These are phyloP conservation scores for Podaxis sp. DNA, from an alignment of 768 basidiomycete species.

Conservation along the genomic window DNA sequence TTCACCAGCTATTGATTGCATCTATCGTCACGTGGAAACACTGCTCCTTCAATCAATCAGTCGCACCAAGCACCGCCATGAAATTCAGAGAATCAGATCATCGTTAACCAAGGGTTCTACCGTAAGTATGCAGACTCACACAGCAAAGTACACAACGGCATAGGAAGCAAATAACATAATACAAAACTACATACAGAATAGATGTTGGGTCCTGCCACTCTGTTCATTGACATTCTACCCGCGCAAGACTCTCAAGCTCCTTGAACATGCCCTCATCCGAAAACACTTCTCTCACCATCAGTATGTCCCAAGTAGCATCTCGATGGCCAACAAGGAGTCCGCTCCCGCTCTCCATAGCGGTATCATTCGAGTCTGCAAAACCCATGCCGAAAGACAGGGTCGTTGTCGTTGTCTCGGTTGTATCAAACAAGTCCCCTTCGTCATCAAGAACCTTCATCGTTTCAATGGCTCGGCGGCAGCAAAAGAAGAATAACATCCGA, in stretches of 20 bases:
- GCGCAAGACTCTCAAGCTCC: constrained; percentile 76
- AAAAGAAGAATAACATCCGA: constrained; percentile 51
- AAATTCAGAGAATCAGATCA: not conserved
- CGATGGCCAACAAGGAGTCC: constrained; percentile 73
- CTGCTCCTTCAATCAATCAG: not conserved
- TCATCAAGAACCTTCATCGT: constrained; percentile 79
- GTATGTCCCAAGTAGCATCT: constrained; percentile 67
- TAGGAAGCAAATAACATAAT: constrained; percentile 1
- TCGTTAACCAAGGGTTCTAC: constrained; percentile 3
- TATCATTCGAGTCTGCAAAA: constrained; percentile 72
- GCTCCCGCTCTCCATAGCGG: constrained; percentile 63
- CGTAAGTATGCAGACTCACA: not conserved
- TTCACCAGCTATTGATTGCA: constrained; percentile 1
- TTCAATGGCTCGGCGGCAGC: constrained; percentile 69
- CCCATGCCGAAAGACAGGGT: constrained; percentile 84
- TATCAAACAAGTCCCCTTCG: constrained; percentile 72
- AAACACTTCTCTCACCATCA: constrained; percentile 64
- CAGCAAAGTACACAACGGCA: not conserved
- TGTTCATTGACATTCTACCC: constrained; percentile 61
- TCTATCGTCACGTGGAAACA: constrained; percentile 10
- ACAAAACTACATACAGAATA: constrained; percentile 14
- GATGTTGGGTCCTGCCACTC: not conserved
- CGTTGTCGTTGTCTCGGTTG: constrained; percentile 56
- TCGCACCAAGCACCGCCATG: constrained; percentile 2
- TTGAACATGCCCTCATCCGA: constrained; percentile 67